Evolutionary conservation across 306 rosid genomes (phyloP).

Genomic region (Medicago truncatula): DNA sequence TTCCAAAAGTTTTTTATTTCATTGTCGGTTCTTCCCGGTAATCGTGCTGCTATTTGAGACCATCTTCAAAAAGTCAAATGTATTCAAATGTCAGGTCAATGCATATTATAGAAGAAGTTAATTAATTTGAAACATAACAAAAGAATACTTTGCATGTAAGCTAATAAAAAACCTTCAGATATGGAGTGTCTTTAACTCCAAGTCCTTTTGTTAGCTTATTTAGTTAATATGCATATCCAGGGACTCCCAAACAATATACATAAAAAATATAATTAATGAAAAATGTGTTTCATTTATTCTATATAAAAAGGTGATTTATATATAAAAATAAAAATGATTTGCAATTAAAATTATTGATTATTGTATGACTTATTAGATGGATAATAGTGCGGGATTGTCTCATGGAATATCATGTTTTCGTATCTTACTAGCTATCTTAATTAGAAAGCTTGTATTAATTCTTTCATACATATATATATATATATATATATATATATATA

Average conservation of each 20-base stretch:
- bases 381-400: not conserved
- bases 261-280: too few relatives aligned
- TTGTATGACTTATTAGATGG: not conserved
- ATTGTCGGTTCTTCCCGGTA: conserved; percentile 92
- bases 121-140: not conserved
- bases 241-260: too few relatives aligned
- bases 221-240: too few relatives aligned
- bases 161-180: not conserved
- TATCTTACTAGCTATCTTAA: too few relatives aligned
- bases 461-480: too few relatives aligned
- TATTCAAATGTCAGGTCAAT: conserved; percentile 37
- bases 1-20: conserved; percentile 98
- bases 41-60: conserved; percentile 96
- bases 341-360: not conserved
- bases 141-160: conserved; percentile 47
- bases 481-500: too few relatives aligned
- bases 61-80: conserved; percentile 59
- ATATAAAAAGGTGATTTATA: not conserved
- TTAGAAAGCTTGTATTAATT: not conserved
- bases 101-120: not conserved
- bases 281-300: not conserved
- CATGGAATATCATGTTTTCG: not conserved
- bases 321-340: not conserved
- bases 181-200: conserved; percentile 57
- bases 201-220: conserved; percentile 28